Evolutionary conservation across 495 filamentous ascomycete species (phyloP).

Genomic region (Penicillium pancosmium): DNA sequence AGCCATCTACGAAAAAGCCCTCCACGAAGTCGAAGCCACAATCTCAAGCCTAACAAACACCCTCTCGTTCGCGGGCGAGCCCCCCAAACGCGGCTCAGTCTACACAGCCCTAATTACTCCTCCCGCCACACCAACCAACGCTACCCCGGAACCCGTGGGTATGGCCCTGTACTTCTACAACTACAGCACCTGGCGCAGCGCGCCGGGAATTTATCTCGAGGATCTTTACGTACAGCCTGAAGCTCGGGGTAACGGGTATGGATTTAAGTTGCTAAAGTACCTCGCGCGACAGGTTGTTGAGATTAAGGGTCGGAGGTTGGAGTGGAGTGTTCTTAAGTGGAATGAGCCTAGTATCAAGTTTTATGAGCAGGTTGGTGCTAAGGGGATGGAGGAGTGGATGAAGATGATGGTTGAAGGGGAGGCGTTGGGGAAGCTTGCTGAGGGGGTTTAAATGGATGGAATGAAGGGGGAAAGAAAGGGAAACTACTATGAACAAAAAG

Average conservation of each 20-base stretch:
- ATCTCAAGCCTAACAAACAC: slow-evolving; percentile 70
- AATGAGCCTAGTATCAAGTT: slow-evolving; percentile 89
- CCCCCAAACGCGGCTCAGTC: slow-evolving; percentile 42
- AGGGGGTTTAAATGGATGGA: slow-evolving; percentile 11
- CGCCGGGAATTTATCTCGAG: slow-evolving; percentile 91
- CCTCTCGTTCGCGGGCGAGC: slow-evolving; percentile 68
- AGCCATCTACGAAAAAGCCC: slow-evolving; percentile 77
- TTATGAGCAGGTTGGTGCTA: slow-evolving; percentile 80
- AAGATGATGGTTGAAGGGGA: slow-evolving; percentile 86
- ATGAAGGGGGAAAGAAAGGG: too few species aligned
- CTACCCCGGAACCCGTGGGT: slow-evolving; percentile 45
- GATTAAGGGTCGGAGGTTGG: slow-evolving; percentile 73
- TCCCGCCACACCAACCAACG: slow-evolving; percentile 29
- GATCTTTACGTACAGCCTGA: slow-evolving; percentile 80
- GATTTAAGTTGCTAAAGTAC: slow-evolving; percentile 70
- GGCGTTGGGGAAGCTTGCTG: slow-evolving; percentile 61
- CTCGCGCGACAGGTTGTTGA: slow-evolving; percentile 73
- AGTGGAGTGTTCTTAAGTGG: slow-evolving; percentile 92
- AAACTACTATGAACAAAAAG: too few species aligned
- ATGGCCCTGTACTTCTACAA: slow-evolving; percentile 73
- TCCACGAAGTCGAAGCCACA: slow-evolving; percentile 78
- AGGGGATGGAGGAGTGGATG: slow-evolving; percentile 82
- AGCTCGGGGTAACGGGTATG: slow-evolving; percentile 77
- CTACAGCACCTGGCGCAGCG: slow-evolving; percentile 83
- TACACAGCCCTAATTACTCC: slow-evolving; percentile 48